phyloP scores from a whole-genome alignment of 2,329 filamentous ascomycete genomes.

The Arachnomyces sp. region DNA sequence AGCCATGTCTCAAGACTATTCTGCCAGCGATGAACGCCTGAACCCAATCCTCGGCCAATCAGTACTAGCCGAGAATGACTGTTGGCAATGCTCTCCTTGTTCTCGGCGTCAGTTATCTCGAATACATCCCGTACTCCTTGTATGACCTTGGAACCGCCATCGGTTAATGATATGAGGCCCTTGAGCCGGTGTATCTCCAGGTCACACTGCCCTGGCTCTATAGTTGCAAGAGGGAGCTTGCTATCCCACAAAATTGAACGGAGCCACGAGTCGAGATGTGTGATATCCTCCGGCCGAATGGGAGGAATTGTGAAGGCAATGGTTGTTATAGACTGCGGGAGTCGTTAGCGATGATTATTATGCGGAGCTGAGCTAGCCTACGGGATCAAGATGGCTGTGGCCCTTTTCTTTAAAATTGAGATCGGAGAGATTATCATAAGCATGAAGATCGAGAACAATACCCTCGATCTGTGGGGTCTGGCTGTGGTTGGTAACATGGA shows the following conservation, averaged over 20 bases:
- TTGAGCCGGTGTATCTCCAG: constrained; percentile 89
- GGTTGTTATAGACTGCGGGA: constrained; percentile 69
- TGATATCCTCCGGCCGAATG: constrained; percentile 52
- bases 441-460: constrained; percentile 79
- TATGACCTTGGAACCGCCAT: constrained; percentile 64
- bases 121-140: constrained; percentile 93
- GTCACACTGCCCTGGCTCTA: constrained; percentile 6
- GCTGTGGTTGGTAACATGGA: constrained; percentile 74
- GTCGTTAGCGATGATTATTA: constrained; percentile 13
- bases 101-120: constrained; percentile 66
- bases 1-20: constrained; percentile 25
- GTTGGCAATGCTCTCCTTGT: constrained; percentile 15
- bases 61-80: constrained; percentile 39
- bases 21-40: constrained; percentile 25
- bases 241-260: constrained; percentile 75
- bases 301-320: constrained; percentile 61
- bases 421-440: constrained; percentile 74
- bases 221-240: constrained; percentile 18
- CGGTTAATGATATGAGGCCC: constrained; percentile 60
- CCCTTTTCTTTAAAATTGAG: constrained; percentile 67
- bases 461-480: constrained; percentile 76
- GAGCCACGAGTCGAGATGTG: constrained; percentile 70
- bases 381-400: constrained; percentile 84
- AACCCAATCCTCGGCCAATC: constrained; percentile 38
- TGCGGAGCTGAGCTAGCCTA: constrained; percentile 36